Base-by-base conservation (phyloP, 352 stramenopile genomes). In the Globisporangium nagaii region DNA sequence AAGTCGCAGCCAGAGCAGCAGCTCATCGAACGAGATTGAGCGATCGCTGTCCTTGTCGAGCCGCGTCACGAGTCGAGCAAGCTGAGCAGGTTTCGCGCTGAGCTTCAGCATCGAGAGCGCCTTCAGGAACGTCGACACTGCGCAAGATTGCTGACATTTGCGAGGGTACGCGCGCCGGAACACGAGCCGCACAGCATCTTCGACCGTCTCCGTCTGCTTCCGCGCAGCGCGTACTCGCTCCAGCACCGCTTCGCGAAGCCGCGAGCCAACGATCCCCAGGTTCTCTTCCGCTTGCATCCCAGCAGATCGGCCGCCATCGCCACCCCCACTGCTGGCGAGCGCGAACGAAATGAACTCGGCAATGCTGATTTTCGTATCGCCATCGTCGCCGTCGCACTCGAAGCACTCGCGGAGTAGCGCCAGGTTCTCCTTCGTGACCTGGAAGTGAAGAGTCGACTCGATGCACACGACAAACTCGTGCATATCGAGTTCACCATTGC, bases 301-400 rank as follows among this genome's bases (percentile, higher is more conserved):
- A 36, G 27, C n/a, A 6, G 27, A 34, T 2, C 10, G 12, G 3
- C 15, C 62, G 1, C 56, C 36, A 35, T 63, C 44, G 11, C 56
- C 44, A 4, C 27, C 35, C 13, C 35, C 24, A 42, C 36, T 49
- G n/a, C 56, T 52, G 53, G 70, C 63, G 1, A 92, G 58, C 9
- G 83, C 73, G 49, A 92, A 92, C 3, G 81, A 88, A 32, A 88
- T 83, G 57, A 90, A 90, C 50, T 92, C 79, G 4, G 62, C 52
- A 13, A 88, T 86, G 22, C 71, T 71, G 11, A 92, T 48, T 19
- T 46, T 70, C n/a, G 27, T 25, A 10, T 68, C 67, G n/a, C 48
- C 24, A 34, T 32, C 75, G 6, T 57, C 62, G 8, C 49, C 22
- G 2, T 74, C 67, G 0, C 53, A 51, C 8, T 63, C 56, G 48